These are phyloP conservation scores for Neonectria ditissima DNA, from an alignment of 2,329 filamentous ascomycete species.

Conservation along the genomic window DNA sequence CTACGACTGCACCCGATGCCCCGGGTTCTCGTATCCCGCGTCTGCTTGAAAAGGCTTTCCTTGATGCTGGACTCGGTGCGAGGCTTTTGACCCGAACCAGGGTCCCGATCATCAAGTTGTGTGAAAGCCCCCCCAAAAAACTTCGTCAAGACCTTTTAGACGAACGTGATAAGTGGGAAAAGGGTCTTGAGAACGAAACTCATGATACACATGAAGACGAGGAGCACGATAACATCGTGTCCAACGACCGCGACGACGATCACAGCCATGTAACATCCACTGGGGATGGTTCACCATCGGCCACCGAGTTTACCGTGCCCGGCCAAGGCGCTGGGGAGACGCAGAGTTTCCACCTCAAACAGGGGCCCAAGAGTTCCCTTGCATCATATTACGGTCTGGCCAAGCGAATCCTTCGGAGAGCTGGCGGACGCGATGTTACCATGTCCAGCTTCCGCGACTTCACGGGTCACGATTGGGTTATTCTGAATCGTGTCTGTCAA, in stretches of 20 bases:
- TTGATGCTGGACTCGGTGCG: conserved; percentile 79
- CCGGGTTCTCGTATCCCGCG: conserved; percentile 75
- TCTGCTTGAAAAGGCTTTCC: conserved; percentile 78
- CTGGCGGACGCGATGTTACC: conserved; percentile 63
- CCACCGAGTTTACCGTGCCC: conserved; percentile 39
- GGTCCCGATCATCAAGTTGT: conserved; percentile 90
- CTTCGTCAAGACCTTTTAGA: conserved; percentile 71
- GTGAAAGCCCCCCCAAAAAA: conserved; percentile 73
- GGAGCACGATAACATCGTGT: conserved; percentile 47
- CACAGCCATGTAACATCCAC: conserved; percentile 11
- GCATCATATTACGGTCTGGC: conserved; percentile 60
- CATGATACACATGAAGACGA: conserved; percentile 51
- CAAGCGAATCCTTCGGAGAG: conserved; percentile 62
- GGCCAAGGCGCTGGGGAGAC: conserved; percentile 26
- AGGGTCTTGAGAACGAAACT: conserved; percentile 57
- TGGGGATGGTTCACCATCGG: conserved; percentile 21
- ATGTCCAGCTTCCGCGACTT: conserved; percentile 60
- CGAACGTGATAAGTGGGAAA: conserved; percentile 79
- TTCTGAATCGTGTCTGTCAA: conserved; percentile 64
- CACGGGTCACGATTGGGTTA: conserved; percentile 56
- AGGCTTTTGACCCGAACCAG: conserved; percentile 82
- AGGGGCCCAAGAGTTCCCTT: conserved; percentile 56
- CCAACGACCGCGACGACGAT: conserved; percentile 43
- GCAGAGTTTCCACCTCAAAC: conserved; percentile 53
- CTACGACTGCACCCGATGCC: conserved; percentile 64